Percentiles rank a stretch among this genome's conserved stretches.
phyloP scores from a whole-genome alignment of 441 rosid genomes.

The Aleurites moluccanus region DNA sequence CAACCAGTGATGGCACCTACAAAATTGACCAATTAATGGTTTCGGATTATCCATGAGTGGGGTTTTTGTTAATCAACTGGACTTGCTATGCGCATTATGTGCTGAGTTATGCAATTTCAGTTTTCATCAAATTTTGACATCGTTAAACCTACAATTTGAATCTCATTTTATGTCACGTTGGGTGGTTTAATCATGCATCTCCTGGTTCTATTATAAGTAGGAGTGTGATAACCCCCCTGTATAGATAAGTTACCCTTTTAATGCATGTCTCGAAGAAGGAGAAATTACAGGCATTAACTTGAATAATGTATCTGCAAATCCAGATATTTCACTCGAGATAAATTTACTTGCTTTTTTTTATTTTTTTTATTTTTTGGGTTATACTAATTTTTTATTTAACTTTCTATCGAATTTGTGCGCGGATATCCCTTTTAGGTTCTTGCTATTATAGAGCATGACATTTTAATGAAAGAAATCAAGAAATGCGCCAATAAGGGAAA shows the following conservation, averaged over 20 bases:
- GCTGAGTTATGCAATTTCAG: conserved; percentile 24
- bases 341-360: too few species aligned
- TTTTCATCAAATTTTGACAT: conserved; percentile 46
- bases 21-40: conserved; percentile 16
- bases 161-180: conserved; percentile 12
- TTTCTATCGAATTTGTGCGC: neutral
- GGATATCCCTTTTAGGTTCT: too few species aligned
- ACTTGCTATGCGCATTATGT: neutral
- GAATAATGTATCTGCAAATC: conserved; percentile 23
- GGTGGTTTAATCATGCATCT: conserved; percentile 5
- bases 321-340: conserved; percentile 13
- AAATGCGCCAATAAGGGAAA: neutral
- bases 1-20: conserved; percentile 30
- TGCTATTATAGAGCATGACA: neutral
- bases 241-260: too few species aligned
- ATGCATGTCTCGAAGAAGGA: neutral
- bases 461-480: neutral
- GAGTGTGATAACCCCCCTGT: conserved; percentile 10
- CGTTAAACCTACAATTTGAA: conserved; percentile 18
- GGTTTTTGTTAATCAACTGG: conserved; percentile 12
- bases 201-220: neutral
- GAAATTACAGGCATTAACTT: conserved; percentile 14
- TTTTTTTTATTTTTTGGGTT: too few species aligned
- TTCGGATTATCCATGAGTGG: conserved; percentile 14
- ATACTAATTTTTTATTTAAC: too few species aligned